Base-by-base conservation (phyloP, 371 early-diverging fungal genomes). In the Mortierella sp. region DNA sequence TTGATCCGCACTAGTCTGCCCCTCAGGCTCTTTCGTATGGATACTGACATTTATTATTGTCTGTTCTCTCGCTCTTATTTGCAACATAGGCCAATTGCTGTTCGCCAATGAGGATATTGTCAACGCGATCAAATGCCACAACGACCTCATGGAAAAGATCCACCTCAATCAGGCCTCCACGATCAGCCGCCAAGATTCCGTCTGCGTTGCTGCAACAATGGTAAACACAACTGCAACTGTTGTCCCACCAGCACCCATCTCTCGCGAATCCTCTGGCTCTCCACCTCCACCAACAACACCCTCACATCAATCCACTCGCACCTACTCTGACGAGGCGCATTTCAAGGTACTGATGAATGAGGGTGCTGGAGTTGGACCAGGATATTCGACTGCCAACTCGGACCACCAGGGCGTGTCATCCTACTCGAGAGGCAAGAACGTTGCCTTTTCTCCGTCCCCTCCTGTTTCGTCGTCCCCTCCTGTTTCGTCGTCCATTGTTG, bases 81-180 rank as follows among this genome's bases (percentile, higher is more conserved):
- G 24, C 24, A 53, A 24, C 5, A 64, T 64, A 64, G 85, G 71
- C 14, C 55, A 74, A 21, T 71, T 87, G 2, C 51, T 87, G 67
- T 13, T 69, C 1, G 64, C 71, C 51, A 87, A 87, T 70, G 75
- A 85, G 64, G 88, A 85, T 16, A 69, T 87, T 31, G 21, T 82
- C 14, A 61, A 37, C 31, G 75, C 86, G 11, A 64, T 64, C 64
- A 37, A 64, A 8, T 37, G 64, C 24, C 16, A 64, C 37, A 64
- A 31, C 9, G 8, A 24, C 16, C 19, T 64, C 9, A 64, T 37
- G 40, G 64, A 64, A 37, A 64, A 64, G 9, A 16, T 64, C 24
- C 64, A 64, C 24, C 59, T 59, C 9, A 64, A 40, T 1, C 21
- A 34, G 6, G 64, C 64, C 9, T 21, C 16, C 14, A 21, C 40